A percentile compares a stretch with the other conserved stretches of the same genome.
phyloP scores from a whole-genome alignment of 306 rosid species.

The Rosa multiflora region DNA sequence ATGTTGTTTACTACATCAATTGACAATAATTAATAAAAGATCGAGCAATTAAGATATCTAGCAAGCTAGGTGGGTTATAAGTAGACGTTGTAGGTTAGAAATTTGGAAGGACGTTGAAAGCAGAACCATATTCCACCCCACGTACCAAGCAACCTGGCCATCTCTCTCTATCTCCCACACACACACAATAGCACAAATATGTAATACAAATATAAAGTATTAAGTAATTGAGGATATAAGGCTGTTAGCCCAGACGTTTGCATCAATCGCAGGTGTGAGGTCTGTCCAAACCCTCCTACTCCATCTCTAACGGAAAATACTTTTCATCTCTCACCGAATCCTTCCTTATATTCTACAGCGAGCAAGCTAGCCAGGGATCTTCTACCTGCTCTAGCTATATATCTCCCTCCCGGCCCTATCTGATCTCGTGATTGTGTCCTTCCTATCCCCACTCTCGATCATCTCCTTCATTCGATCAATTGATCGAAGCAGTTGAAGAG shows the following conservation, averaged over 20 bases:
- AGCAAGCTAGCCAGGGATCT: background rate
- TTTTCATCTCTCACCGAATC: conserved; percentile 42
- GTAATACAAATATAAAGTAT: conserved; percentile 10
- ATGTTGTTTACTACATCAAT: background rate
- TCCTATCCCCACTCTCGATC: background rate
- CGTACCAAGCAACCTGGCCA: conserved; percentile 68
- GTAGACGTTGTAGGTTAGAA: conserved; percentile 99
- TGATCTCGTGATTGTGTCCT: background rate
- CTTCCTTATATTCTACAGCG: conserved; percentile 4
- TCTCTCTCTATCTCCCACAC: conserved; percentile 18
- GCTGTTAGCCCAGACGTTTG: conserved; percentile 90
- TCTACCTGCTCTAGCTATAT: background rate
- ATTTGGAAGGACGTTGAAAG: conserved; percentile 91
- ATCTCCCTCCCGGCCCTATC: background rate
- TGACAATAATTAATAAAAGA: background rate
- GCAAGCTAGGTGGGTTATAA: conserved; percentile 70
- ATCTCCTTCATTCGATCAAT: background rate
- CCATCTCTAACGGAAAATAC: conserved; percentile 83
- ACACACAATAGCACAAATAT: background rate
- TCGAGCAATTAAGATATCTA: conserved; percentile 17
- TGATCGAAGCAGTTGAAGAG: background rate
- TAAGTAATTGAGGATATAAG: background rate
- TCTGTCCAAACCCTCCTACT: conserved; percentile 71
- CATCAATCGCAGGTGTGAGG: conserved; percentile 86
- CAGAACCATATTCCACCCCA: conserved; percentile 72